Percentiles rank a stretch among this genome's conserved stretches.
Evolutionary conservation across 495 filamentous ascomycete species (phyloP).

Genomic region (Chlorociboria aeruginascens): DNA sequence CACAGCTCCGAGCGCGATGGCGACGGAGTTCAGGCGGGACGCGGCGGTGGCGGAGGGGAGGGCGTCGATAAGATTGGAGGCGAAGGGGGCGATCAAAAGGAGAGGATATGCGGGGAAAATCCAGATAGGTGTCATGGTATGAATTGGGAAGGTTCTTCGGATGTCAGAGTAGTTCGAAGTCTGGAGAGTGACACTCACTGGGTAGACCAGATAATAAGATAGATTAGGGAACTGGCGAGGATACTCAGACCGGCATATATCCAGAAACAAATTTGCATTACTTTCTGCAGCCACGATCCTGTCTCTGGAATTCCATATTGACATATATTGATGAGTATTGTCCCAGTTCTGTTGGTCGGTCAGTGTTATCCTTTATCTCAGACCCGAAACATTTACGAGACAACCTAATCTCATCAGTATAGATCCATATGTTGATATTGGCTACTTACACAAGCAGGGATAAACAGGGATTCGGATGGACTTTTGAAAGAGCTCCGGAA

Average conservation of each 20-base stretch:
- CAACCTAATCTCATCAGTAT: slow-evolving; percentile 22
- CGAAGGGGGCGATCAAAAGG: slow-evolving; percentile 67
- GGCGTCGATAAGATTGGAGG: slow-evolving; percentile 48
- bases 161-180: background rate
- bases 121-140: slow-evolving; percentile 84
- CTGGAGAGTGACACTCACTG: slow-evolving; percentile 24
- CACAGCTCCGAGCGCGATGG: slow-evolving; percentile 58
- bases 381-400: slow-evolving; percentile 24
- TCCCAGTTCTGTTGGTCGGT: slow-evolving; percentile 41
- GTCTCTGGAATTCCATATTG: slow-evolving; percentile 61
- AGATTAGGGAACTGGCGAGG: slow-evolving; percentile 53
- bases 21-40: slow-evolving; percentile 35
- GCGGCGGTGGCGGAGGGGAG: slow-evolving; percentile 22
- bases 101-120: slow-evolving; percentile 86
- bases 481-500: slow-evolving; percentile 63
- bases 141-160: slow-evolving; percentile 57
- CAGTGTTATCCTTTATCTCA: background rate
- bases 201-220: slow-evolving; percentile 56
- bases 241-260: slow-evolving; percentile 54
- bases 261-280: slow-evolving; percentile 62
- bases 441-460: slow-evolving; percentile 55
- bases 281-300: slow-evolving; percentile 54
- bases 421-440: background rate
- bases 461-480: slow-evolving; percentile 70
- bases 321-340: slow-evolving; percentile 66